Evolutionary conservation across 2,329 filamentous ascomycete genomes (phyloP), one percentile per base, ranked within the genome.

Genomic region (Alternaria atra): DNA sequence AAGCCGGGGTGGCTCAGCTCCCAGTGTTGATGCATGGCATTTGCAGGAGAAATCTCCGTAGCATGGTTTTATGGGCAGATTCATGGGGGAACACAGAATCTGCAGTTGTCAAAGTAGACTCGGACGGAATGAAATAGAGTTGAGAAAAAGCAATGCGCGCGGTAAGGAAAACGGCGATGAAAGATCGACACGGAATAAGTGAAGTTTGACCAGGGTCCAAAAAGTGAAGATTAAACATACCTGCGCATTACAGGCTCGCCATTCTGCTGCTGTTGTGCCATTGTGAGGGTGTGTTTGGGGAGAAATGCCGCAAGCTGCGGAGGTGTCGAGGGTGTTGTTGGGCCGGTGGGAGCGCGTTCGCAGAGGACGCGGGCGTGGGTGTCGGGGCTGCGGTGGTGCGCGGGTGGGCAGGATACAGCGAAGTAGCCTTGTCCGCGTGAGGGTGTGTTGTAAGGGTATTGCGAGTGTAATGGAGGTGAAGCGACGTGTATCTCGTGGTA

Each of bases 201-300:
- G 25, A 56, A 42, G 29, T 42, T 40, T 29, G 53, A 51, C 50
- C 50, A 58, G 57, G 61, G 53, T 54, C 39, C 35, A 42, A 39
- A 55, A 42, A 43, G 52, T 54, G 57, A 29, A 42, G 52, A 63
- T 42, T 25, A 32, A 43, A 58, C 85, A 70, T 87, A 90, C 89
- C 89, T 89, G 83, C 87, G 84, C 81, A 89, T 89, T 62, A 88
- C 86, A 75, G 87, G 87, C 69, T 84, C 79, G 66, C 75, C 74
- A 64, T 76, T 77, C 56, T 69, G 69, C 61, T 79, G 75, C 52
- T 69, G 69, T 58, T 79, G 75, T 66, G 78, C 77, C 78, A 80
- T 80, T 58, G 34, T 71, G 64, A 42, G 39, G 7, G 58, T 50
- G 60, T 40, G 35, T 58, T 48, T 40, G 15, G 23, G 51, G 20